Percentiles rank a stretch among this genome's conserved stretches.
These are phyloP conservation scores for Lepidium campestre DNA, from an alignment of 441 rosid species.

Conservation along the genomic window DNA sequence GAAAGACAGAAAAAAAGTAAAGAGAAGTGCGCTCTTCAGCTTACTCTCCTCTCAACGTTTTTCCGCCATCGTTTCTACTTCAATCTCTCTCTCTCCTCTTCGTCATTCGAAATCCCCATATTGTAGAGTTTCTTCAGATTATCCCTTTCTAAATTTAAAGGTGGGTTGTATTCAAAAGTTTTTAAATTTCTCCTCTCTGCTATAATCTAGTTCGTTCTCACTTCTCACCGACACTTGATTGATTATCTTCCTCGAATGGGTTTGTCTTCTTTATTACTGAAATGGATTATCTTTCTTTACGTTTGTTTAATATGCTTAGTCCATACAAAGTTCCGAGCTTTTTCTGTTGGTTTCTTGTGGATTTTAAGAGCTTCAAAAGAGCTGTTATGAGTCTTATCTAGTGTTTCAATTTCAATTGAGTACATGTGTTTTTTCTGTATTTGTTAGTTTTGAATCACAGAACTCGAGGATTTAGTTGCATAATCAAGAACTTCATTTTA, in stretches of 20 bases:
- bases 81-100: background rate
- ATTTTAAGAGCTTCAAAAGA: background rate
- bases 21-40: slow-evolving; percentile 9
- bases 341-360: background rate
- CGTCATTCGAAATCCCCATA: background rate
- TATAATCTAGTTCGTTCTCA: background rate
- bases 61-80: background rate
- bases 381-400: background rate
- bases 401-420: no score
- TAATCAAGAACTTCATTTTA: background rate
- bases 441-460: background rate
- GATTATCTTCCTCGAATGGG: background rate
- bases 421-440: background rate
- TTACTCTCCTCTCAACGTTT: background rate
- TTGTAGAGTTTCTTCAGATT: background rate
- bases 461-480: background rate
- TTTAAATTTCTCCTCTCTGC: background rate
- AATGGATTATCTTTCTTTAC: background rate
- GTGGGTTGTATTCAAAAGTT: background rate
- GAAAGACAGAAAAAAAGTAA: background rate
- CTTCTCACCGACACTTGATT: slow-evolving; percentile 23
- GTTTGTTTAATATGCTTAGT: background rate
- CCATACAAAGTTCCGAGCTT: background rate
- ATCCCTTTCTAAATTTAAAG: background rate
- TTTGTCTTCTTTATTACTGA: background rate